Evolutionary conservation across 2,329 filamentous ascomycete genomes (phyloP), one percentile per base, ranked within the genome.

Genomic region (Penicillium sp.): DNA sequence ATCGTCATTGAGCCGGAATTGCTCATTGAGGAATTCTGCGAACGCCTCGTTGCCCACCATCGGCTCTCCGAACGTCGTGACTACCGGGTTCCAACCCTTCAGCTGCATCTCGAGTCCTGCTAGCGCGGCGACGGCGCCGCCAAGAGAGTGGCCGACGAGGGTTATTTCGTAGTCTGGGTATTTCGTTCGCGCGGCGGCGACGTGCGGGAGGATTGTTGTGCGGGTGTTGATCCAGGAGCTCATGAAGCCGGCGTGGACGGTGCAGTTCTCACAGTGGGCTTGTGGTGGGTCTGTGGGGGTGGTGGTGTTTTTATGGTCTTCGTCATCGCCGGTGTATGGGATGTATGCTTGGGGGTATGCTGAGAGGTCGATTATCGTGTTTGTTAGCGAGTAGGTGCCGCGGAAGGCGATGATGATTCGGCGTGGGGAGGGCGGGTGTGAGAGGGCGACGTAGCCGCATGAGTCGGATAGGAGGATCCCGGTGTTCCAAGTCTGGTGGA

Each of bases 1-100:
- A 58, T 52, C 43, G 18, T 44, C 34, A 26, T 45, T 48, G 14
- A 70, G 79, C 7, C 66, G 61, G 68, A 86, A 86, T 4, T 75
- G 71, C 5, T 69, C 61, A 58, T 85, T 78, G n/a, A 86, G 72
- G 63, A 83, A 86, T 5, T 70, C 62, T 13, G 74, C 79, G 39
- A 87, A 72, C 3, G 70, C 76, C 40, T 70, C 65, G 61, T 86
- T 86, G 2, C 84, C 84, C 2, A 85, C 66, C 39, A 81, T 77
- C 18, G 94, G 94, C 73, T 97, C 91, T 9, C 94, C 94, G 72
- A 96, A 99, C 0, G 94, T 97, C 5, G 93, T 97, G 38, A 96
- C 84, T 13, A 80, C 74, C 2, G 92, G 85, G 8, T 87, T 74
- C 85, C 87, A 94, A 16, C 88, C 90, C n/a, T 87, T 78, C 0